phyloP scores from a whole-genome alignment of 768 basidiomycete genomes.

The Glaciozyma antarctica region DNA sequence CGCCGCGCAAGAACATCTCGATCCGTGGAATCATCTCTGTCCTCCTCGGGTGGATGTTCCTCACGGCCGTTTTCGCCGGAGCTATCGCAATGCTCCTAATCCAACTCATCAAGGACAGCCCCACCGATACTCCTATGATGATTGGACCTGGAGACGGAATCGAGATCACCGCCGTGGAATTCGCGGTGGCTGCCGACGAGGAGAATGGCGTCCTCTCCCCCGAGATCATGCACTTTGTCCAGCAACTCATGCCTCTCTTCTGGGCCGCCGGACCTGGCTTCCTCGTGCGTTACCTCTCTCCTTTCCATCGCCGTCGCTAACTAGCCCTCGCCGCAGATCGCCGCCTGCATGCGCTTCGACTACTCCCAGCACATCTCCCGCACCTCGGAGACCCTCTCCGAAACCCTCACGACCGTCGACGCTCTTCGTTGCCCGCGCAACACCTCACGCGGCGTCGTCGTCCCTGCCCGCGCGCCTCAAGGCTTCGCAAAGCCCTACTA shows the following conservation, averaged over 20 bases:
- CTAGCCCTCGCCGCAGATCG: not conserved
- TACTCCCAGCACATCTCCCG: not conserved
- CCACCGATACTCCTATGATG: too few species aligned
- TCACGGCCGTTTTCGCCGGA: not conserved
- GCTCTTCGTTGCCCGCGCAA: not conserved
- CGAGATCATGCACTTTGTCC: not conserved
- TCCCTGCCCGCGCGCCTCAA: not conserved
- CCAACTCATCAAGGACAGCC: too few species aligned
- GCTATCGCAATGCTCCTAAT: not conserved
- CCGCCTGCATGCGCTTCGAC: conserved; percentile 2
- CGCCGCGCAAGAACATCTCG: not conserved
- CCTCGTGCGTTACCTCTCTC: not conserved
- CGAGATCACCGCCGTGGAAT: not conserved
- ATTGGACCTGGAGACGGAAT: not conserved
- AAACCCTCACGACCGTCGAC: not conserved
- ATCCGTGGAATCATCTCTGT: not conserved
- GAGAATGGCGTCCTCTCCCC: not conserved
- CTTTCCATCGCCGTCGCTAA: not conserved
- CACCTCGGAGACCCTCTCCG: not conserved
- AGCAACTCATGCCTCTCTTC: not conserved
- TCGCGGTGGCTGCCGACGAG: not conserved
- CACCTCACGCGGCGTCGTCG: not conserved
- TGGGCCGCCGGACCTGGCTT: not conserved
- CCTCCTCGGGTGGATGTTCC: not conserved
- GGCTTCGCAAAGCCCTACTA: not conserved